Conservation (phyloP, 139 green algal species). For the Closterium sp. region DNA sequence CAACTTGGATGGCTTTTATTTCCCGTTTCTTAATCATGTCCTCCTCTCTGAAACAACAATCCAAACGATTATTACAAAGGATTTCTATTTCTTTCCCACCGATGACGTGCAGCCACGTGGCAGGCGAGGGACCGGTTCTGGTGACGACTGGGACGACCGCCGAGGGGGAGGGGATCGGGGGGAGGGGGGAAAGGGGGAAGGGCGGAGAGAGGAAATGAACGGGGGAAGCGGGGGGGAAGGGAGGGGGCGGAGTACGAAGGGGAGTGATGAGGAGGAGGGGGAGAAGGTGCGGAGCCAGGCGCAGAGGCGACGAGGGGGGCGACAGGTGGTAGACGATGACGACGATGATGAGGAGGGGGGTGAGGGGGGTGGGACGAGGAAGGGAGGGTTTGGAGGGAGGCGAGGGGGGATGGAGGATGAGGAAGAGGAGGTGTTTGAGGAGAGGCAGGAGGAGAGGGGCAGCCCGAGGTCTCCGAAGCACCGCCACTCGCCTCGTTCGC, state of each 20-base stretch:
- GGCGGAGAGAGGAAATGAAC: background rate
- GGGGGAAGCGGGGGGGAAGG: background rate
- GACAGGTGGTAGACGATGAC: background rate
- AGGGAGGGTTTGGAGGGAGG: background rate
- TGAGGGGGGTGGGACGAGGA: background rate
- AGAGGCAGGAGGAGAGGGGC: background rate
- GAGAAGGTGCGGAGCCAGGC: background rate
- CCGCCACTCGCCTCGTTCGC: background rate
- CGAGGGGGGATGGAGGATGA: slow-evolving; percentile 1
- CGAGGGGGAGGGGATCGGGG: background rate
- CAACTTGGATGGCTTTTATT: too few relatives aligned
- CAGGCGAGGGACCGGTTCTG: background rate
- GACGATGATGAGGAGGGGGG: background rate
- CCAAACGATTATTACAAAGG: too few relatives aligned
- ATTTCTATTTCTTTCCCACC: too few relatives aligned
- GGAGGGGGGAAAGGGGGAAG: background rate
- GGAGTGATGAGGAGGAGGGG: background rate
- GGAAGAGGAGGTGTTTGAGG: slow-evolving; percentile 16
- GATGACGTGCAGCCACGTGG: background rate
- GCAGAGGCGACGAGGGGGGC: too few relatives aligned
- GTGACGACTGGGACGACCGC: background rate
- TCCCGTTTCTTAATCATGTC: too few relatives aligned
- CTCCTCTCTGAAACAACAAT: too few relatives aligned
- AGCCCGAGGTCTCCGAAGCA: background rate
- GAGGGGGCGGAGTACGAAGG: background rate